phyloP scores from a whole-genome alignment of 768 basidiomycete species.

The Infundibulicybe gibba region DNA sequence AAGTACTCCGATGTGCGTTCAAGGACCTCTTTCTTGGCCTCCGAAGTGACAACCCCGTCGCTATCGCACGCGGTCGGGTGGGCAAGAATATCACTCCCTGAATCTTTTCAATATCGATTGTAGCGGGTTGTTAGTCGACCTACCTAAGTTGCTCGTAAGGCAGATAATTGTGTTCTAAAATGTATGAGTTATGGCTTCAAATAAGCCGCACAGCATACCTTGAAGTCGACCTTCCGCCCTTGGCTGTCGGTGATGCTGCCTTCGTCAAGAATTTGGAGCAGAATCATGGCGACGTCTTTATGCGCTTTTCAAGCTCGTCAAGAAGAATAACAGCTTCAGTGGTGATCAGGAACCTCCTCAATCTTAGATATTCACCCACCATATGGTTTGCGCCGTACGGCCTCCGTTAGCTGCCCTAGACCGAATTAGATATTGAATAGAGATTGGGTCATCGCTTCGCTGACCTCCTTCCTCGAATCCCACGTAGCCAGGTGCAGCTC shows the following conservation, averaged over 20 bases:
- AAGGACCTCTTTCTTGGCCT: slow-evolving; percentile 66
- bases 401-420: slow-evolving; percentile 80
- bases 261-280: slow-evolving; percentile 90
- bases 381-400: slow-evolving; percentile 87
- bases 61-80: slow-evolving; percentile 57
- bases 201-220: slow-evolving; percentile 34
- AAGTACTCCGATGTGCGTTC: slow-evolving; percentile 76
- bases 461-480: slow-evolving; percentile 81
- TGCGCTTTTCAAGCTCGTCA: slow-evolving; percentile 91
- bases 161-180: slow-evolving; percentile 86
- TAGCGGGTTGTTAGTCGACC: slow-evolving; percentile 2
- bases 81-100: slow-evolving; percentile 68
- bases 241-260: slow-evolving; percentile 88
- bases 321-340: slow-evolving; percentile 67
- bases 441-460: slow-evolving; percentile 2
- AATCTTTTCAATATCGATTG: not conserved
- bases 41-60: slow-evolving; percentile 60
- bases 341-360: not conserved
- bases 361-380: slow-evolving; percentile 34
- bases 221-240: slow-evolving; percentile 90
- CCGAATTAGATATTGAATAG: not conserved
- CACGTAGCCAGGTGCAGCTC: slow-evolving; percentile 90
- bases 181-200: not conserved
- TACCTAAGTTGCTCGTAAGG: slow-evolving; percentile 83
- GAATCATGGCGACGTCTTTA: slow-evolving; percentile 89